A percentile compares a stretch with the other conserved stretches of the same genome.
phyloP scores from a whole-genome alignment of 352 stramenopile species.

The Globisporangium cystogenes region DNA sequence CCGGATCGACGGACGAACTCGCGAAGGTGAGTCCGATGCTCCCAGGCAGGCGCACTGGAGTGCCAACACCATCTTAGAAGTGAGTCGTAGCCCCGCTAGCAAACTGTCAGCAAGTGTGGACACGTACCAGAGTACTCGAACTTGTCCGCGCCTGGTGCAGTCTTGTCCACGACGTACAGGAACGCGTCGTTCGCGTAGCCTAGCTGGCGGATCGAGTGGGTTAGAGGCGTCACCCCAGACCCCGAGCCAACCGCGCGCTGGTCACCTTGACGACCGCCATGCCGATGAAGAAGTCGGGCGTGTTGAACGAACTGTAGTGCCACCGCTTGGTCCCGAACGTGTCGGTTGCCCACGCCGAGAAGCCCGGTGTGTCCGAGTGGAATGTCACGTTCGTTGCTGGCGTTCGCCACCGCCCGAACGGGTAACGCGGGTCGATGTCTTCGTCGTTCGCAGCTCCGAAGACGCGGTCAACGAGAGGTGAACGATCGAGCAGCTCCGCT shows the following conservation, averaged over 20 bases:
- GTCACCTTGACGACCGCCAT: slow-evolving; percentile 28
- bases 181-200: background rate
- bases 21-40: background rate
- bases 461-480: background rate
- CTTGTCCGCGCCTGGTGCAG: background rate
- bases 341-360: slow-evolving; percentile 4
- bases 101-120: background rate
- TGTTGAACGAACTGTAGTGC: slow-evolving; percentile 41
- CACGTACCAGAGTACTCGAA: background rate
- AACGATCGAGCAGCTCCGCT: background rate
- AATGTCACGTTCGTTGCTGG: background rate
- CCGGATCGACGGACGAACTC: background rate
- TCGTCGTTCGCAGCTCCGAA: background rate
- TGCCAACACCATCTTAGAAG: background rate
- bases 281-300: slow-evolving; percentile 28
- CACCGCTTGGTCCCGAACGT: slow-evolving; percentile 31
- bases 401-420: background rate
- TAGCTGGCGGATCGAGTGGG: background rate
- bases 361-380: background rate
- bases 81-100: background rate
- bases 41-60: background rate
- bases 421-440: background rate
- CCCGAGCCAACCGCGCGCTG: too few species aligned
- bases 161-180: background rate
- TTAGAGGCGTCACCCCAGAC: too few species aligned